phyloP scores from a whole-genome alignment of 768 basidiomycete genomes.

The Suillus luteus region DNA sequence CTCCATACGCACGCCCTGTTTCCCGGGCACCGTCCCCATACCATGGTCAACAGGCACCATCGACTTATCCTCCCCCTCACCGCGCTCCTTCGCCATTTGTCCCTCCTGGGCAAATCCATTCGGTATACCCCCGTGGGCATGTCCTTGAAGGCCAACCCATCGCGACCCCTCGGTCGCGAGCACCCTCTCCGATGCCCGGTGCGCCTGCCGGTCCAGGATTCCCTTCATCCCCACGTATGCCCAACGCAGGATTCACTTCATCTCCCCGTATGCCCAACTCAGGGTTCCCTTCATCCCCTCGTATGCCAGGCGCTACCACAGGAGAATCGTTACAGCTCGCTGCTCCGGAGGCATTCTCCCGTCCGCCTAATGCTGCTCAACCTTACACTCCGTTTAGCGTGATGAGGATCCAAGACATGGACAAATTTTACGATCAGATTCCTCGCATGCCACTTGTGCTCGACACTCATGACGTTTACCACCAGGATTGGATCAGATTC shows the following conservation, averaged over 20 bases:
- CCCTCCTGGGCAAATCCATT: constrained; percentile 21
- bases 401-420: constrained; percentile 78
- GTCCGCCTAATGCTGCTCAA: constrained; percentile 67
- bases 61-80: constrained; percentile 14
- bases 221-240: constrained; percentile 33
- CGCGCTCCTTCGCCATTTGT: constrained; percentile 33
- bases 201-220: constrained; percentile 33
- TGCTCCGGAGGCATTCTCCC: constrained; percentile 73
- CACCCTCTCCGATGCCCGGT: constrained; percentile 57
- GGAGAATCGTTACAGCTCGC: constrained; percentile 44
- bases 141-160: constrained; percentile 56
- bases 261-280: constrained; percentile 33
- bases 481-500: constrained; percentile 79
- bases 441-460: constrained; percentile 76
- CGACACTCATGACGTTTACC: constrained; percentile 73
- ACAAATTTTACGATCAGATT: constrained; percentile 63
- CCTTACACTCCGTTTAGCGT: constrained; percentile 69
- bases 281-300: constrained; percentile 32
- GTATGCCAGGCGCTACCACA: constrained; percentile 22
- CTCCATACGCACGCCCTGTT: constrained; percentile 22
- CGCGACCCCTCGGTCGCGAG: constrained; percentile 37
- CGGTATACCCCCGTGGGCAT: constrained; percentile 59
- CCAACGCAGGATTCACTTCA: constrained; percentile 25
- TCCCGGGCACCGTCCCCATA: constrained; percentile 34
- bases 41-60: constrained; percentile 8